These are phyloP conservation scores for Galeopsis tetrahit DNA, from an alignment of 257 asterid genomes.

Conservation along the genomic window DNA sequence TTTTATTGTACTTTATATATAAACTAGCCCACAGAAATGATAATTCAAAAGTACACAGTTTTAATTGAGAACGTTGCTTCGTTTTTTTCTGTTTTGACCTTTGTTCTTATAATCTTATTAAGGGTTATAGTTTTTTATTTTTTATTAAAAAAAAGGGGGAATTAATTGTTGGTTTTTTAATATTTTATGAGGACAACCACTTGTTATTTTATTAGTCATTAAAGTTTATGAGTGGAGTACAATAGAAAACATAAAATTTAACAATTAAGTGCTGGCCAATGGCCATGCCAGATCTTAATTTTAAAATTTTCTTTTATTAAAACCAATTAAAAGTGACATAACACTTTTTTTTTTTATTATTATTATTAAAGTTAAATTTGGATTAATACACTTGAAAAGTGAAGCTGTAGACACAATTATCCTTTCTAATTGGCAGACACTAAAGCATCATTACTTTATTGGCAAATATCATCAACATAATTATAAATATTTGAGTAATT, in stretches of 20 bases:
- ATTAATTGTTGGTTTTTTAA: not conserved
- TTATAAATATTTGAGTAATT: not conserved
- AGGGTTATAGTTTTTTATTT: not conserved
- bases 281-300: slow-evolving; percentile 23
- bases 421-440: not conserved
- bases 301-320: not conserved
- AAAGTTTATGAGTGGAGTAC: not conserved
- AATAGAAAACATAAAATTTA: not conserved
- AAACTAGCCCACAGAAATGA: no score
- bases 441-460: not conserved
- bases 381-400: slow-evolving; percentile 20
- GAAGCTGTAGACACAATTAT: not conserved
- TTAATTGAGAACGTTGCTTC: not conserved
- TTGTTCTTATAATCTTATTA: not conserved
- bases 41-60: not conserved
- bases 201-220: not conserved
- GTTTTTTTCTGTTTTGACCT: not conserved
- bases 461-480: not conserved
- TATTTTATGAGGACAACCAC: not conserved
- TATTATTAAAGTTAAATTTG: slow-evolving; percentile 5
- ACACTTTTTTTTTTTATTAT: not conserved
- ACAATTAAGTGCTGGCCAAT: slow-evolving; percentile 30
- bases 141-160: no score
- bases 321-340: not conserved
- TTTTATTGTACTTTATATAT: no score